Conservation (phyloP, 257 asterid genomes). For the Penstemon davidsonii region DNA sequence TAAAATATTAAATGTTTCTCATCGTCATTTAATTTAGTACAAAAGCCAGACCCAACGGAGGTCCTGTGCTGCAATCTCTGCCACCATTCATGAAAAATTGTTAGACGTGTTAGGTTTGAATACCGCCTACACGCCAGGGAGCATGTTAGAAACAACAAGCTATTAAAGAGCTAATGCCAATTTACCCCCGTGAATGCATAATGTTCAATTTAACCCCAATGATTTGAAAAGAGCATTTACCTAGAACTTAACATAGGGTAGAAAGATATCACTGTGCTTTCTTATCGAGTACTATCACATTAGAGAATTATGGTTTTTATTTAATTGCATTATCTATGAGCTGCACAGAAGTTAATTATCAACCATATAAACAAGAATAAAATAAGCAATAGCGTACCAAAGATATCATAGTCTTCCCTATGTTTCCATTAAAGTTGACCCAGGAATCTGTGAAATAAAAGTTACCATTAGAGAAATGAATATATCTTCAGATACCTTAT, state of each 20-base stretch:
- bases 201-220: no score
- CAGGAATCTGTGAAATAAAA: constrained; percentile 55
- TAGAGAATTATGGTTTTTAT: neutral
- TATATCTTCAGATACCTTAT: neutral
- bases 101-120: no score
- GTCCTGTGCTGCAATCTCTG: no score
- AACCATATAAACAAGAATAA: neutral
- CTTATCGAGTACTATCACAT: neutral
- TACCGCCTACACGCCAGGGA: no score
- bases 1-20: no score
- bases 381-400: constrained; percentile 47
- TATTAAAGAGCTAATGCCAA: no score
- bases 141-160: no score
- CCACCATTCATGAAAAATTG: no score
- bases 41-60: no score
- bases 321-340: neutral
- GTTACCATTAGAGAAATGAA: neutral
- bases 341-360: neutral
- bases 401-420: constrained; percentile 88
- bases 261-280: neutral
- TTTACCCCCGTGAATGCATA: no score
- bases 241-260: neutral
- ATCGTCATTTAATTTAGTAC: no score
- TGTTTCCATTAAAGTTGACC: constrained; percentile 89
- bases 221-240: no score